Evolutionary conservation across 164 flowering plant genomes (phyloP).

Genomic region (Stephania japonica): DNA sequence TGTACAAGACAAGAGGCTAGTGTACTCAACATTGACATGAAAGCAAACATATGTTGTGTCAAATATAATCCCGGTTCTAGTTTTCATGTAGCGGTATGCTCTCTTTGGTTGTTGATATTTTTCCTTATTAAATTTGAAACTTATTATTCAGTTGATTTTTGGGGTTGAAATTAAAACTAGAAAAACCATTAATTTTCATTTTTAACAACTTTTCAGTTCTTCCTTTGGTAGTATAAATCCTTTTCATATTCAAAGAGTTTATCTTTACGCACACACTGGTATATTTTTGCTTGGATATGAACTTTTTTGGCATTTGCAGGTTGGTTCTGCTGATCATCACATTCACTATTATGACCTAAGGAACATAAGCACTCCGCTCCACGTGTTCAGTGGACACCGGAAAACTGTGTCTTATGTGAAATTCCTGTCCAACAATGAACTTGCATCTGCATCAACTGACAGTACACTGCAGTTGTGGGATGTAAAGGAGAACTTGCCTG

Average conservation of each 20-base stretch:
- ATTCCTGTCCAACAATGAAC: slow-evolving; percentile 82
- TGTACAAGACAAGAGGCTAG: slow-evolving; percentile 97
- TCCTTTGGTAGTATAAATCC: not conserved
- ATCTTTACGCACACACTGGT: not conserved
- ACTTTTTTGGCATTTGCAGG: slow-evolving; percentile 42
- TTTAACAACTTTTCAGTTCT: not conserved
- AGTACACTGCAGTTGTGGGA: slow-evolving; percentile 96
- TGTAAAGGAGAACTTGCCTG: slow-evolving; percentile 71
- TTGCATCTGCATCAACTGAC: slow-evolving; percentile 98
- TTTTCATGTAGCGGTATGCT: slow-evolving; percentile 67
- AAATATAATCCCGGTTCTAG: slow-evolving; percentile 95
- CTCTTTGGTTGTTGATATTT: not conserved
- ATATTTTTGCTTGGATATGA: not conserved
- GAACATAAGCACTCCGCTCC: slow-evolving; percentile 73
- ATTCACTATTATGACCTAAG: slow-evolving; percentile 92
- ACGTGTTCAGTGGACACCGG: slow-evolving; percentile 80
- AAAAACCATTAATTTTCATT: not conserved
- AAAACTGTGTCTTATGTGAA: slow-evolving; percentile 98
- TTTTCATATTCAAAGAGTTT: not conserved
- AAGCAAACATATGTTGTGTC: slow-evolving; percentile 96
- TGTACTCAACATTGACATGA: slow-evolving; percentile 91
- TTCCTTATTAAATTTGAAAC: not conserved
- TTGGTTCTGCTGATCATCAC: slow-evolving; percentile 96
- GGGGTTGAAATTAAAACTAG: not conserved
- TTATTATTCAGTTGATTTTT: not conserved